Evolutionary conservation across 805 yeast species (phyloP).

Genomic region (Kodamaea restingae): DNA sequence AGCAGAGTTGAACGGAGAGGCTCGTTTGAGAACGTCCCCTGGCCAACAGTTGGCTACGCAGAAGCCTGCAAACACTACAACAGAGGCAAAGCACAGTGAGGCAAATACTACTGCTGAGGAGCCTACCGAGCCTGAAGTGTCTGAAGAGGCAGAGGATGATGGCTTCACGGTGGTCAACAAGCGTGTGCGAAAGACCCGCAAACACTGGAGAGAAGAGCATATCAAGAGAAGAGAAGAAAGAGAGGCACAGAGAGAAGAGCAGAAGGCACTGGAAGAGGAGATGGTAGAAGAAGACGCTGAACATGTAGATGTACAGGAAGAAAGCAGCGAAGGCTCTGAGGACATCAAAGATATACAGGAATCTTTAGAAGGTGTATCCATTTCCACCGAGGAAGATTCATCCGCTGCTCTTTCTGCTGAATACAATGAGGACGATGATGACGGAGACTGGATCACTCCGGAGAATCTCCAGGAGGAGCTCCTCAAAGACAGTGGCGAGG

Average conservation of each 20-base stretch:
- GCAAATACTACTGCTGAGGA: no score
- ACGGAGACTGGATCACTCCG: constrained; percentile 88
- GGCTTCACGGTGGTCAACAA: constrained; percentile 21
- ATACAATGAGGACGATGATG: constrained; percentile 75
- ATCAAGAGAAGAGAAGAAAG: constrained; percentile 10
- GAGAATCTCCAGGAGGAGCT: constrained; percentile 73
- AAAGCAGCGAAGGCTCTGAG: constrained; percentile 5
- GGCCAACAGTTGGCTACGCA: constrained; percentile 44
- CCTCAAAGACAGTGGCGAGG: constrained; percentile 62
- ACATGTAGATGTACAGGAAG: constrained; percentile 10
- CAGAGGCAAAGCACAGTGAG: constrained; percentile 9
- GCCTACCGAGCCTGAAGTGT: constrained; percentile 1
- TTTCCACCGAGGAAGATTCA: constrained; percentile 5
- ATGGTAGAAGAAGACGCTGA: constrained; percentile 6
- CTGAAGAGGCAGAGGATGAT: constrained; percentile 13
- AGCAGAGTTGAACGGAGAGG: constrained; percentile 61
- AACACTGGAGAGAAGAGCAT: constrained; percentile 11
- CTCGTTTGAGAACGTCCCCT: constrained; percentile 68
- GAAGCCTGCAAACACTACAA: not conserved
- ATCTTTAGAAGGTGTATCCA: not conserved
- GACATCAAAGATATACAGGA: not conserved
- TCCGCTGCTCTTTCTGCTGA: constrained; percentile 36
- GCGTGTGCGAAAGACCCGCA: constrained; percentile 11
- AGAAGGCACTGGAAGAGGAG: not conserved
- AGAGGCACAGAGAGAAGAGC: not conserved